A percentile compares a stretch with the other conserved stretches of the same genome.
Evolutionary conservation across 1,139 yeast genomes (phyloP).

Genomic region (Geotrichum citri-aurantii): DNA sequence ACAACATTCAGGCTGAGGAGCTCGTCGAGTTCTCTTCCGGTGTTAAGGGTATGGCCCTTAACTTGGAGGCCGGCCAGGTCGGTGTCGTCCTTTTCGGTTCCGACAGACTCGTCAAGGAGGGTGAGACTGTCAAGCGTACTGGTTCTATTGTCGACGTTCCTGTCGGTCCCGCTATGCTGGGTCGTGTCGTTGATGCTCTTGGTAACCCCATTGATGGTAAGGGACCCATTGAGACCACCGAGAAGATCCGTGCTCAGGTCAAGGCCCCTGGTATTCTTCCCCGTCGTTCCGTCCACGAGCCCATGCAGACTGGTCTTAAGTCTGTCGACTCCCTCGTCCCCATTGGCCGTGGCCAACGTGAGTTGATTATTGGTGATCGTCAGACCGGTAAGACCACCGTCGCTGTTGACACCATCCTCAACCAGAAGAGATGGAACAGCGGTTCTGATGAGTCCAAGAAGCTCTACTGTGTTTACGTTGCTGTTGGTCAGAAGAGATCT

Average conservation of each 20-base stretch:
- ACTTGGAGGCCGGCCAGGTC: conserved; percentile 99
- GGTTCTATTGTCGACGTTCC: conserved; percentile 99
- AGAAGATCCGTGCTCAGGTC: conserved; percentile 91
- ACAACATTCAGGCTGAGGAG: conserved; percentile 99
- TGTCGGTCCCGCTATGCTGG: conserved; percentile 96
- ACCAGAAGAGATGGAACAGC: conserved; percentile 98
- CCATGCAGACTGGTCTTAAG: conserved; percentile 99
- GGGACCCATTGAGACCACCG: conserved; percentile 90
- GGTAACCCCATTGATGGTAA: conserved; percentile 99
- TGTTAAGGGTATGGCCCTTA: conserved; percentile 99
- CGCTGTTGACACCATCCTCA: conserved; percentile 95
- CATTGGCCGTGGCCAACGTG: conserved; percentile 99
- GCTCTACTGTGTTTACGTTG: conserved; percentile 99
- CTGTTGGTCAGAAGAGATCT: conserved; percentile 99
- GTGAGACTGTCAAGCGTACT: conserved; percentile 99
- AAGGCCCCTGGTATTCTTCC: conserved; percentile 99
- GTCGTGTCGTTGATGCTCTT: conserved; percentile 99
- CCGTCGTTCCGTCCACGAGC: conserved; percentile 97
- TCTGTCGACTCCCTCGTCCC: conserved; percentile 99
- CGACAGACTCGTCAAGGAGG: conserved; percentile 97
- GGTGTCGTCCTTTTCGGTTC: conserved; percentile 99
- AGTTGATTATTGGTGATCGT: conserved; percentile 99
- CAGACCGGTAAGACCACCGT: conserved; percentile 99
- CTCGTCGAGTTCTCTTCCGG: conserved; percentile 99
- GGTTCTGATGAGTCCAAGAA: conserved; percentile 94